Evolutionary conservation across 164 flowering plant species (phyloP).

Genomic region (Dillenia turbinata): DNA sequence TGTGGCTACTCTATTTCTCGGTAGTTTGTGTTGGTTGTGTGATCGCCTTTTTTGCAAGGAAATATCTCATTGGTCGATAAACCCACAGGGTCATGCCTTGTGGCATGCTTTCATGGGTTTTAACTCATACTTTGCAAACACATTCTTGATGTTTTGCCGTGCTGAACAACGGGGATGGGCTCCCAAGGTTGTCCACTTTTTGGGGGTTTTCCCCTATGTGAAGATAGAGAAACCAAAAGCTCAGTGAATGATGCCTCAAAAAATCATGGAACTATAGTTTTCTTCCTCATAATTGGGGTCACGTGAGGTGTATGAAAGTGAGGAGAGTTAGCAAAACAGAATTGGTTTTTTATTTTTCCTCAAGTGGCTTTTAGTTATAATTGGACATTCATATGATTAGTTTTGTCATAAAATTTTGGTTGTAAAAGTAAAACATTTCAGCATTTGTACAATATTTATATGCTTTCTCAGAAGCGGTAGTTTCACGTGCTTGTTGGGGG

Average conservation of each 20-base stretch:
- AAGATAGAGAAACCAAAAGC: conserved; percentile 63
- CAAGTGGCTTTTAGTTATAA: neutral
- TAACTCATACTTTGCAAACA: conserved; percentile 71
- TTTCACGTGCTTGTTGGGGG: neutral
- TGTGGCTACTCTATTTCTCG: conserved; percentile 41
- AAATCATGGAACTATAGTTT: no score
- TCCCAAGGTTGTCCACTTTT: conserved; percentile 43
- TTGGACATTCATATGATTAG: neutral
- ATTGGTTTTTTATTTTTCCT: neutral
- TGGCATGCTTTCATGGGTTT: conserved; percentile 85
- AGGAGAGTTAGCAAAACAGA: neutral
- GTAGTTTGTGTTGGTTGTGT: conserved; percentile 51
- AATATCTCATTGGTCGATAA: conserved; percentile 42
- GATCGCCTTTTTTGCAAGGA: conserved; percentile 53
- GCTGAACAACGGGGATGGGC: conserved; percentile 73
- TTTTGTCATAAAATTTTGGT: conserved; percentile 1
- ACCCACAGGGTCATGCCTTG: conserved; percentile 80
- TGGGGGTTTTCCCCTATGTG: conserved; percentile 68
- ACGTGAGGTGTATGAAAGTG: neutral
- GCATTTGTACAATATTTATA: conserved; percentile 20
- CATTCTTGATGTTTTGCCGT: conserved; percentile 84
- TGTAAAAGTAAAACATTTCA: conserved; percentile 13
- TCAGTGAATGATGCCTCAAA: conserved; percentile 26
- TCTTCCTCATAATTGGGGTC: neutral
- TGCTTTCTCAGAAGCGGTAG: neutral